Evolutionary conservation across 2,329 filamentous ascomycete species (phyloP), one percentile per base, ranked within the genome.

Genomic region (Dendryphion nanum): DNA sequence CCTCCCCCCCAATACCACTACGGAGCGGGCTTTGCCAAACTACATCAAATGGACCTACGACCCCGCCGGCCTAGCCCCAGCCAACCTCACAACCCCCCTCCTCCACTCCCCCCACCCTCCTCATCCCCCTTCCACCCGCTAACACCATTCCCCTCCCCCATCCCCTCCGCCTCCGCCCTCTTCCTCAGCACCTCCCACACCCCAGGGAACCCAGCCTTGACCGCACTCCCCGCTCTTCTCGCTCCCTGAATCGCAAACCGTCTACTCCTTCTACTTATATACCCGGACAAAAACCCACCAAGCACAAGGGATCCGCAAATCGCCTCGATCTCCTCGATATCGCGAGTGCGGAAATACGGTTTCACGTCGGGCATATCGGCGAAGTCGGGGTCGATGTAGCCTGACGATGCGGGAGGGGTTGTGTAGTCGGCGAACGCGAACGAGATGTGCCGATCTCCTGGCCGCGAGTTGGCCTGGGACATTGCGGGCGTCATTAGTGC

Each of bases 191-290:
- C 83, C 40, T 81, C 74, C 76, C 83, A 89, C 1, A 87, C 80
- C 30, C 70, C 72, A 1, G 90, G 89, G 71, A 91, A 96, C 0
- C 86, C 87, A 1, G 84, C 85, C 21, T 73, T 72, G 15, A 87
- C 66, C 0, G 83, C 77, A 6, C 71, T 63, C 3, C 71, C 66
- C 17, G 59, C 61, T 38, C 53, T 57, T 43, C 83, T 85, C 17
- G 86, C 82, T 3, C 90, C 89, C 36, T 85, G 81, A 30, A 96
- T 86, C 10, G 89, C 89, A 56, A 96, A 89, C 33, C 86, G 82
- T 30, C 78, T 77, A 56, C 83, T 81, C 18, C 78, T 78, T 55
- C 94, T 88, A 13, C 86, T 86, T 18, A 96, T 77, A 57, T 90
- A 96, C 2, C 90, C 91, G 50, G 84, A 82, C 59, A 96, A 74